Base-by-base conservation (phyloP, 2,329 filamentous ascomycete genomes). In the Microcyclosporella mali region DNA sequence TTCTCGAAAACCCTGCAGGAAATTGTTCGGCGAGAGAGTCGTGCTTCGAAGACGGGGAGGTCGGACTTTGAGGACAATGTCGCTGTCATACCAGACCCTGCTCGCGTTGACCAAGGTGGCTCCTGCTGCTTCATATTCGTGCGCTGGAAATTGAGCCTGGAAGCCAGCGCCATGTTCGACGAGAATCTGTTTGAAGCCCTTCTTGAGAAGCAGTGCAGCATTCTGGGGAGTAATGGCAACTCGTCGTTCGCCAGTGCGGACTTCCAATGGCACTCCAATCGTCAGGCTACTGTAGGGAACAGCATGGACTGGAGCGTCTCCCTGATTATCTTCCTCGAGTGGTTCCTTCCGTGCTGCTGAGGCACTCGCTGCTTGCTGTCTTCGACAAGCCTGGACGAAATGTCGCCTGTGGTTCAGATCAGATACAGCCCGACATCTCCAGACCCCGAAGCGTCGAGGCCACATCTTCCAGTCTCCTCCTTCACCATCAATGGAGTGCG, bases 161-260 rank as follows among this genome's bases (percentile, higher is more conserved):
- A 75, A 71, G 8, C 88, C 88, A n/a, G 88, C 88, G 29, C 85
- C 85, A 15, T 80, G 78, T 68, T 94, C 85, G 29, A 95, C 76
- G 2, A 94, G 68, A 17, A 95, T 78, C 49, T 80, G 79, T 27
- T 73, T 75, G 62, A 88, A 92, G 27, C 88, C 88, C 64, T 94
- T 94, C 64, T 94, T 94, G 50, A 89, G 77, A 1, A 95, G 69
- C 1, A 94, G 70, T 2, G 82, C 77, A 12, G 88, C 85, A 68
- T 94, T 94, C 51, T 85, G 79, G 1, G 88, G 88, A 0, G 86
- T 90, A 43, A 94, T 74, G 21, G 88, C 86, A 11, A 94, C 88
- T 38, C 88, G 84, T 32, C 84, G 81, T 68, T 95, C 88, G 45
- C 82, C 79, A 1, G 81, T 77, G 56, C 77, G 88, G n/a, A 78